Evolutionary conservation across 805 yeast species (phyloP), one percentile per base, ranked within the genome.

Genomic region (Pichia cephalocereana): DNA sequence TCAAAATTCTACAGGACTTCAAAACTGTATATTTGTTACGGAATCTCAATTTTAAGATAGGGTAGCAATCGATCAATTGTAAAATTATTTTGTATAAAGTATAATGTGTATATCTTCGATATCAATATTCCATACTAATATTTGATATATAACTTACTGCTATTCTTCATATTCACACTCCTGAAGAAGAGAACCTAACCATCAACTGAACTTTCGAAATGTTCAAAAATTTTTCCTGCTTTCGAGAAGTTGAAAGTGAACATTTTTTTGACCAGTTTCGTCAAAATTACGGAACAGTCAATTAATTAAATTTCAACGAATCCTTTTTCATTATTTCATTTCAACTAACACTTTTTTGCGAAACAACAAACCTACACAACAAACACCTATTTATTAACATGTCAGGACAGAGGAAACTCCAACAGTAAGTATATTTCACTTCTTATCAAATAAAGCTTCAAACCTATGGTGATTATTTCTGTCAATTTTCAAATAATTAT

Each of bases 371-470:
- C 28, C 11, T 10, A 41, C 27, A 40, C 27, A 17, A 10, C 14
- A 18, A 6, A 17, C 6, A 9, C n/a, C 19, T 14, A 4, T 11
- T 3, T 8, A 37, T 17, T 34, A 49, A 40, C 38, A 67, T 67
- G 71, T 63, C 71, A 37, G 60, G 60, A 40, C 70, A 65, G 46
- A 58, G 71, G 54, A 67, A 67, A 49, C 56, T 67, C 41, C 70
- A 67, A 55, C 71, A 67, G 70, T 66, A 62, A 46, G 68, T 63
- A 38, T 23, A 30, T 30, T 30, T 30, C 32, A 30, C 32, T 9
- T 11, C 12, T 11, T 7, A 4, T 7, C 32, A 30, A 11, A 30
- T 30, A 30, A 12, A 14, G 32, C 32, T 30, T 30, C 11, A 30
- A 11, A 3, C 10, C 5, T 30, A 12, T 14, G 26, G 26, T 23